Base-by-base conservation (phyloP, 805 yeast species). In the Candida saitoana region DNA sequence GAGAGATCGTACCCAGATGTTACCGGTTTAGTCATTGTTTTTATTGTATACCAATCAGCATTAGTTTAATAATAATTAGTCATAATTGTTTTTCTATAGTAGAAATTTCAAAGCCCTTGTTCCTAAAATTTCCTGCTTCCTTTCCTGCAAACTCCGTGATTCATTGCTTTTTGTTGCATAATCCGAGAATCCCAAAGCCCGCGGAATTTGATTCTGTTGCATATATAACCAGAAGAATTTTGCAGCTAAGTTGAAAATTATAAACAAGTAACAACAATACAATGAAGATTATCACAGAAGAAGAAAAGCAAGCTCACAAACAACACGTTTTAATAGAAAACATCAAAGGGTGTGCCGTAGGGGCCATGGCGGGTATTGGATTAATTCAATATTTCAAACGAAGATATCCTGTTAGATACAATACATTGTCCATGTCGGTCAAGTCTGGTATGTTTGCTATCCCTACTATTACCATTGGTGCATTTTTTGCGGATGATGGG, bases 401-500 rank as follows among this genome's bases (percentile, higher is more conserved):
- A 20, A 60, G 52, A 43, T 49, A 56, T 36, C 80, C 79, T 24
- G 76, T 76, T 5, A 65, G 64, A 45, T 79, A 74, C 71, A 69
- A 79, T 11, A 41, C 40, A 18, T 43, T 56, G 37, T 53, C 45
- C 39, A 18, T 57, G 17, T 55, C 62, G 9, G 67, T 81, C 47
- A 73, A 74, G 49, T 80, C 91, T 2, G 87, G 87, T 5, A 60
- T 81, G 40, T 77, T 77, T 51, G 76, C 83, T 43, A 73, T 79
- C 27, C 95, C 96, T 11, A 82, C 86, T 24, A 75, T 84, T 2
- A 63, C 80, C 33, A 51, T 73, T 19, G 74, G 81, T 7, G 79
- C 84, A 3, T 80, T 85, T 38, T 67, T 67, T 47, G 90, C 87
- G 12, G 96, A 87, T 60, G 75, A 74, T 43, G 81, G 86, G 1